These are phyloP conservation scores for Ophiocordyceps australis DNA, from an alignment of 2,329 filamentous ascomycete species.

Conservation along the genomic window DNA sequence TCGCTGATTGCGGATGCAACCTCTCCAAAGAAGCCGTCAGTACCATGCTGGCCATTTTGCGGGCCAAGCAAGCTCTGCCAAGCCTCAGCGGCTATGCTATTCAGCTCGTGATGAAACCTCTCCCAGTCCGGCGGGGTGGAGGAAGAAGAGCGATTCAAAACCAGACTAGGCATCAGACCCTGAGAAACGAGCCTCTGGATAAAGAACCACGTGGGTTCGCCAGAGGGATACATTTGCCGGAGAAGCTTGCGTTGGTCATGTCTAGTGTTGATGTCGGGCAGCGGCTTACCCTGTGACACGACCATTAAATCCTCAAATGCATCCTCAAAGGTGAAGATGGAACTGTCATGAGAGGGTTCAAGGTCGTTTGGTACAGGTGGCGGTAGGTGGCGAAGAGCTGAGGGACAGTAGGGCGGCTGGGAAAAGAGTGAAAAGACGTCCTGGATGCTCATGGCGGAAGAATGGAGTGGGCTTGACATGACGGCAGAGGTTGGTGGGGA, in stretches of 20 bases:
- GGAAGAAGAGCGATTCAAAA: slow-evolving; percentile 4
- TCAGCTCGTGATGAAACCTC: slow-evolving; percentile 12
- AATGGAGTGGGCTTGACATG: not conserved
- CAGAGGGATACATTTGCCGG: slow-evolving; percentile 17
- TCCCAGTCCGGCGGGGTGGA: slow-evolving; percentile 9
- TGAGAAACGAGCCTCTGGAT: slow-evolving; percentile 17
- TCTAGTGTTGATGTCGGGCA: slow-evolving; percentile 19
- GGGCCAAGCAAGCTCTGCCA: slow-evolving; percentile 8
- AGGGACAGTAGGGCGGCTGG: slow-evolving; percentile 11
- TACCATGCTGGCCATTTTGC: slow-evolving; percentile 2
- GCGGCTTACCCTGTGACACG: slow-evolving; percentile 20
- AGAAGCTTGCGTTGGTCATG: slow-evolving; percentile 17
- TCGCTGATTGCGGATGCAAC: slow-evolving; percentile 3
- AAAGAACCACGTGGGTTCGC: slow-evolving; percentile 24
- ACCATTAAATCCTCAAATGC: slow-evolving; percentile 38
- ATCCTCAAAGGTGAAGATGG: slow-evolving; percentile 32
- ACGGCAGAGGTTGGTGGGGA: slow-evolving; percentile 1
- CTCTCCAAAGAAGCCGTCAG: slow-evolving; percentile 4
- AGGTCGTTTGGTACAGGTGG: slow-evolving; percentile 28
- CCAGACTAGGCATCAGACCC: slow-evolving; percentile 16
- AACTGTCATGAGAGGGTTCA: slow-evolving; percentile 15
- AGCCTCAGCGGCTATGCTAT: slow-evolving; percentile 8
- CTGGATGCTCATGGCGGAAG: slow-evolving; percentile 1
- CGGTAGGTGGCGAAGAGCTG: slow-evolving; percentile 21
- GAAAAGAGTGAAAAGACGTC: slow-evolving; percentile 7